Percentiles rank a stretch among this genome's conserved stretches.
These are phyloP conservation scores for Cadophora malorum DNA, from an alignment of 2,329 filamentous ascomycete genomes.

Conservation along the genomic window DNA sequence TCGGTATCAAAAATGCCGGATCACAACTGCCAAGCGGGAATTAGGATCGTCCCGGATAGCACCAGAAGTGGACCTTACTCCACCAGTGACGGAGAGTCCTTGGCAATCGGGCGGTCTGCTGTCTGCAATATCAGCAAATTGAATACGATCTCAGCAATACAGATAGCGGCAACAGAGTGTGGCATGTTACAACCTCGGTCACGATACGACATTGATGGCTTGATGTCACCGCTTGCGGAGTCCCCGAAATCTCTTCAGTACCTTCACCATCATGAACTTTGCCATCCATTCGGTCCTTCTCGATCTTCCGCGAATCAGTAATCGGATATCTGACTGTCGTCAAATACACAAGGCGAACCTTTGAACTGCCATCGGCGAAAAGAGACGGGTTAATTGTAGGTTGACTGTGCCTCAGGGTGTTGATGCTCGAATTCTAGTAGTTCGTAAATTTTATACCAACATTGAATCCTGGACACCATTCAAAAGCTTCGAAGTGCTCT, in stretches of 20 bases:
- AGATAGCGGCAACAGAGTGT: not conserved
- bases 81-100: not conserved
- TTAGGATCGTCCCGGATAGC: conserved; percentile 10
- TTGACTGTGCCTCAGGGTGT: not conserved
- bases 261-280: not conserved
- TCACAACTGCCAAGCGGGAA: not conserved
- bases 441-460: not conserved
- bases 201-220: not conserved
- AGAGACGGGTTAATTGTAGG: not conserved
- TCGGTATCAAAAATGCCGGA: not conserved
- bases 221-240: not conserved
- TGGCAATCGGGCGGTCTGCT: not conserved
- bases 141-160: conserved; percentile 5
- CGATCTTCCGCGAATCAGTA: not conserved
- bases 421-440: not conserved
- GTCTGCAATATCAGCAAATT: not conserved
- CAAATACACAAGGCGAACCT: not conserved
- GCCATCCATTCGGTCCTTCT: conserved; percentile 5
- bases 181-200: not conserved
- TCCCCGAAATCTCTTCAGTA: not conserved
- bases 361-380: not conserved
- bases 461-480: not conserved
- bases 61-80: not conserved
- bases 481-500: not conserved
- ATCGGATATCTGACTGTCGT: not conserved